Conservation (phyloP, 257 asterid species). For the Solanum commersonii region DNA sequence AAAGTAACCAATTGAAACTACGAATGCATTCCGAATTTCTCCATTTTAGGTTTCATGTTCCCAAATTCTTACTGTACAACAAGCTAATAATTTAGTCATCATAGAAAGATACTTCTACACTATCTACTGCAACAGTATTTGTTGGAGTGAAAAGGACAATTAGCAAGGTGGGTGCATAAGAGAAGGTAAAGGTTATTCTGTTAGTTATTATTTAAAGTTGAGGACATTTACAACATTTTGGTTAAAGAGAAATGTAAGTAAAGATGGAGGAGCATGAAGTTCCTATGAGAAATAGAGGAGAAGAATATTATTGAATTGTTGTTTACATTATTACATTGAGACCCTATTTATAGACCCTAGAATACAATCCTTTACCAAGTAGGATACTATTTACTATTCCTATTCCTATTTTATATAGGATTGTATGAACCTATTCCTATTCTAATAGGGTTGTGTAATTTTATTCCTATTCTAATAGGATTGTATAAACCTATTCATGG, state of each 20-base stretch:
- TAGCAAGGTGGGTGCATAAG: neutral
- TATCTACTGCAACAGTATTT: neutral
- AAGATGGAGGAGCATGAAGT: neutral
- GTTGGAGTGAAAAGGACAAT: neutral
- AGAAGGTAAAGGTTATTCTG: neutral
- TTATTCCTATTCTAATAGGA: no score
- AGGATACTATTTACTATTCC: no score
- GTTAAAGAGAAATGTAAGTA: neutral
- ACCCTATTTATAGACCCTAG: no score
- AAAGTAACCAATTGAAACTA: neutral
- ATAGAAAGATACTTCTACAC: neutral
- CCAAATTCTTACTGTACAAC: neutral
- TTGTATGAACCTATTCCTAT: no score
- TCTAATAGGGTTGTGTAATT: no score
- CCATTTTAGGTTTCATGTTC: neutral
- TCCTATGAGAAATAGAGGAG: neutral
- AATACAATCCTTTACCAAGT: no score
- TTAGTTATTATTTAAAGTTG: neutral
- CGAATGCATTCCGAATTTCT: neutral
- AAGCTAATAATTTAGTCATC: neutral
- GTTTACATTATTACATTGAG: no score
- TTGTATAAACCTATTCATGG: no score
- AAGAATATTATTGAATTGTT: no score
- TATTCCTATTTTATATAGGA: no score
- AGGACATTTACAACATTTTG: neutral